Evolutionary conservation across 768 basidiomycete species (phyloP), one percentile per base, ranked within the genome.

Genomic region (Clavulina sp.): DNA sequence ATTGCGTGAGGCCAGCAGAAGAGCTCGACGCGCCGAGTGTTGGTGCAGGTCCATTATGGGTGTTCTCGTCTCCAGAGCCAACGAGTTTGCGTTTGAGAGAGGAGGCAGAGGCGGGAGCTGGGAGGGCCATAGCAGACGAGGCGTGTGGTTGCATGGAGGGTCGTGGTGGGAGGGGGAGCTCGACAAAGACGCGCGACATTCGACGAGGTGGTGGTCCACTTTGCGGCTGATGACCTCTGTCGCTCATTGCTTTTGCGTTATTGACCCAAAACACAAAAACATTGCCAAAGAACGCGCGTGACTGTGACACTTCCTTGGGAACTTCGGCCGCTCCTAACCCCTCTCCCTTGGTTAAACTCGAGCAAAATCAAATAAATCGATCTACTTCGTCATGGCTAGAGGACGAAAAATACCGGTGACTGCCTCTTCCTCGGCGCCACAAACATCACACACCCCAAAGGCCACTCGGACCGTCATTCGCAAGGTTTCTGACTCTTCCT

Each of bases 101-200:
- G 9, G 43, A 13, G 43, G 13, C 43, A 46, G 9, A 13, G 9
- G 13, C 24, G 26, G 13, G 16, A 24, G 24, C 9, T 16, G 13
- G 9, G 43, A 13, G 9, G 43, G 13, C 43, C 26, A 28, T n/a
- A n/a, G n/a, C n/a, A n/a, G n/a, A n/a, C n/a, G n/a, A 46, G 24
- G 26, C 9, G 43, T 24, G 9, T 46, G 9, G 13, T 24, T 13
- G 13, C 13, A 28, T 16, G 26, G 16, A 9, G 43, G 26, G 26
- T 46, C 36, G 21, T n/a, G n/a, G n/a, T n/a, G n/a, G n/a, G n/a
- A 38, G 26, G 9, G 43, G 43, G 26, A 46, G 13, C 24, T 46
- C 43, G 9, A 46, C 43, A 24, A 46, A 46, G 26, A 46, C 43
- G 26, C 43, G 36, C n/a, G n/a, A n/a, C n/a, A n/a, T n/a, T n/a